A percentile compares a stretch with the other conserved stretches of the same genome.
Evolutionary conservation across 768 basidiomycete species (phyloP).

Genomic region (Hebeloma cylindrosporum): DNA sequence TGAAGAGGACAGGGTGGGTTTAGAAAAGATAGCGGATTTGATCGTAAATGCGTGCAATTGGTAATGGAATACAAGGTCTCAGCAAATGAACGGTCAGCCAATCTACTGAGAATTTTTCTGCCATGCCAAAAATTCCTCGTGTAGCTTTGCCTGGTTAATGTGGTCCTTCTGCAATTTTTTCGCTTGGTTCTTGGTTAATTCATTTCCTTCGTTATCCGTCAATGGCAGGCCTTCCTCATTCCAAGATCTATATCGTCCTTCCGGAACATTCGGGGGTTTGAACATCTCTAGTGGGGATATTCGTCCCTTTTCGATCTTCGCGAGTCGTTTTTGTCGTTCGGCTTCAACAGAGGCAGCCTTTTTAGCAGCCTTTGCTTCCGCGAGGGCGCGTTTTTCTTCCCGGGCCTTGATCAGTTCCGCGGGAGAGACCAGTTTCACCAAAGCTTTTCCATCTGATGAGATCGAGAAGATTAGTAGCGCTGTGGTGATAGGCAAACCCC

Average conservation of each 20-base stretch:
- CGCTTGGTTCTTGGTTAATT: slow-evolving; percentile 73
- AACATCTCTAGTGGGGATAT: slow-evolving; percentile 76
- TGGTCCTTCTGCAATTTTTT: slow-evolving; percentile 82
- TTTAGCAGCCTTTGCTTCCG: slow-evolving; percentile 74
- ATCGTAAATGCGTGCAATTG: slow-evolving; percentile 67
- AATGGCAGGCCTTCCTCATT: slow-evolving; percentile 82
- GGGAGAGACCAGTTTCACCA: slow-evolving; percentile 89
- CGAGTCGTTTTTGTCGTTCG: slow-evolving; percentile 64
- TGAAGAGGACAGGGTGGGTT: slow-evolving; percentile 72
- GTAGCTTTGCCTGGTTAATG: slow-evolving; percentile 71
- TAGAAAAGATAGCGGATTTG: slow-evolving; percentile 70
- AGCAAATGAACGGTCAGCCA: not conserved
- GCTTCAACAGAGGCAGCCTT: slow-evolving; percentile 71
- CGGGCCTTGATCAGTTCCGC: slow-evolving; percentile 78
- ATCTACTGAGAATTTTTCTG: slow-evolving; percentile 23
- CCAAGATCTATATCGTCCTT: slow-evolving; percentile 81
- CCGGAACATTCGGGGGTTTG: slow-evolving; percentile 73
- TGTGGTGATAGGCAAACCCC: slow-evolving; percentile 1
- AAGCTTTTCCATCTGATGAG: slow-evolving; percentile 81
- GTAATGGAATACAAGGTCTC: slow-evolving; percentile 33
- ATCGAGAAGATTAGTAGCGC: slow-evolving; percentile 9
- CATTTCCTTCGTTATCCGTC: slow-evolving; percentile 82
- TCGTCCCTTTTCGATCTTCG: slow-evolving; percentile 85
- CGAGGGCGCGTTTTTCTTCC: slow-evolving; percentile 81
- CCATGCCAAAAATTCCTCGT: slow-evolving; percentile 71